phyloP scores from a whole-genome alignment of 2,329 filamentous ascomycete species.

The Fusarium circinatum region DNA sequence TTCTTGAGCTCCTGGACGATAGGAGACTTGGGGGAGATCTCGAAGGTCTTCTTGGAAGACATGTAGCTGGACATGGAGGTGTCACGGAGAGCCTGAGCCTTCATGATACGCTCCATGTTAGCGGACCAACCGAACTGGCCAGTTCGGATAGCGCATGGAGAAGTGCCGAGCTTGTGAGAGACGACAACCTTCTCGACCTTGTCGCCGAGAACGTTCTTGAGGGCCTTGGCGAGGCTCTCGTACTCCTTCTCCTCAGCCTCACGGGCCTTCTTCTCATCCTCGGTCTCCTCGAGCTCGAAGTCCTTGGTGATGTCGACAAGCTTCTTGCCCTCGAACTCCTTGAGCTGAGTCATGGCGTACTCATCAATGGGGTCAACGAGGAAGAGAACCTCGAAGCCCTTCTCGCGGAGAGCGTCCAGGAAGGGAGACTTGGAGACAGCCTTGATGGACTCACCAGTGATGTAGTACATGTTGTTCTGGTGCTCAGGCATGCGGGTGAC shows the following conservation, averaged over 20 bases:
- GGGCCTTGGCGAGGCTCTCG: conserved; percentile 91
- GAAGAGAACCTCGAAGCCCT: conserved; percentile 99
- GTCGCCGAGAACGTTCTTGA: conserved; percentile 99
- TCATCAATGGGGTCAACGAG: conserved; percentile 99
- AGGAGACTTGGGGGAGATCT: conserved; percentile 98
- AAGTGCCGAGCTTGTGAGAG: conserved; percentile 93
- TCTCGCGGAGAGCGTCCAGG: conserved; percentile 97
- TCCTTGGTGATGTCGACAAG: conserved; percentile 99
- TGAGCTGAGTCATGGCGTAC: conserved; percentile 99
- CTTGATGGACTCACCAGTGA: conserved; percentile 99
- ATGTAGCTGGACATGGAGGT: conserved; percentile 99
- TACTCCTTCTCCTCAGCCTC: conserved; percentile 99
- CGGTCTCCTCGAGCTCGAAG: conserved; percentile 99
- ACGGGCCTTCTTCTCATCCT: conserved; percentile 97
- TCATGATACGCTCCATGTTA: conserved; percentile 99
- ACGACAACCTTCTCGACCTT: conserved; percentile 99
- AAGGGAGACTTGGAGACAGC: conserved; percentile 98
- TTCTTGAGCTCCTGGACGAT: conserved; percentile 99
- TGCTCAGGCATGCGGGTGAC: conserved; percentile 99
- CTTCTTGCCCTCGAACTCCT: conserved; percentile 99
- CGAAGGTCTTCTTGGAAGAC: conserved; percentile 99
- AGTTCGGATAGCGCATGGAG: conserved; percentile 98
- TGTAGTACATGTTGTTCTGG: conserved; percentile 99
- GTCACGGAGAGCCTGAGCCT: conserved; percentile 99
- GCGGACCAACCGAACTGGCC: conserved; percentile 99